These are phyloP conservation scores for Boletellus deceptivus DNA, from an alignment of 1,284 basidiomycete genomes.

Conservation along the genomic window DNA sequence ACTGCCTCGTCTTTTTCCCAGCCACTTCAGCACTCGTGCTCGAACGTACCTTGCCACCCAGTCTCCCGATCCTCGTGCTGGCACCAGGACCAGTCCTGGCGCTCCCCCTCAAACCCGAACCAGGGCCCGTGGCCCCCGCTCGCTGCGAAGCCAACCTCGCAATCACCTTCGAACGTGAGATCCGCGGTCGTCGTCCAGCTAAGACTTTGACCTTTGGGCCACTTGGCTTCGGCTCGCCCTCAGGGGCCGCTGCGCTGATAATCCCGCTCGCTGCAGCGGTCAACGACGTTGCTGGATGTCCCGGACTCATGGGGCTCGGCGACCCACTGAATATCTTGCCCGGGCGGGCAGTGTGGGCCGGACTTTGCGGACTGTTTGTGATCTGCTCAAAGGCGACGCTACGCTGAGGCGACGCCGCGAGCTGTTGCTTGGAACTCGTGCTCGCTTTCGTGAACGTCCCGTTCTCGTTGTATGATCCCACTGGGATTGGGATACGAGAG, in stretches of 20 bases:
- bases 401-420: conserved; percentile 17
- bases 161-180: conserved; percentile 76
- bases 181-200: conserved; percentile 61
- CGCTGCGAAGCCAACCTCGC: conserved; percentile 72
- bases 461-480: conserved; percentile 13
- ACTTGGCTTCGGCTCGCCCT: conserved; percentile 13
- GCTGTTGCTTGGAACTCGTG: conserved; percentile 19
- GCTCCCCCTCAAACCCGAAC: conserved; percentile 2
- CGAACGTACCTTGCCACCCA: conserved; percentile 44
- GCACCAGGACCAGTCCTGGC: not conserved
- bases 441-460: conserved; percentile 9
- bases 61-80: not conserved
- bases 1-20: conserved; percentile 43
- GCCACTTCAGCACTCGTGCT: conserved; percentile 51
- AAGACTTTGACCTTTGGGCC: conserved; percentile 41
- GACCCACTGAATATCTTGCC: conserved; percentile 56
- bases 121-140: conserved; percentile 35
- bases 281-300: conserved; percentile 23
- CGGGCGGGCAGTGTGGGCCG: conserved; percentile 17
- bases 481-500: conserved; percentile 17
- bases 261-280: conserved; percentile 32
- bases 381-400: conserved; percentile 38
- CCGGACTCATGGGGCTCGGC: conserved; percentile 28
- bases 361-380: conserved; percentile 41
- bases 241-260: not conserved